These are phyloP conservation scores for Sarocladium strictum DNA, from an alignment of 2,329 filamentous ascomycete genomes.

Conservation along the genomic window DNA sequence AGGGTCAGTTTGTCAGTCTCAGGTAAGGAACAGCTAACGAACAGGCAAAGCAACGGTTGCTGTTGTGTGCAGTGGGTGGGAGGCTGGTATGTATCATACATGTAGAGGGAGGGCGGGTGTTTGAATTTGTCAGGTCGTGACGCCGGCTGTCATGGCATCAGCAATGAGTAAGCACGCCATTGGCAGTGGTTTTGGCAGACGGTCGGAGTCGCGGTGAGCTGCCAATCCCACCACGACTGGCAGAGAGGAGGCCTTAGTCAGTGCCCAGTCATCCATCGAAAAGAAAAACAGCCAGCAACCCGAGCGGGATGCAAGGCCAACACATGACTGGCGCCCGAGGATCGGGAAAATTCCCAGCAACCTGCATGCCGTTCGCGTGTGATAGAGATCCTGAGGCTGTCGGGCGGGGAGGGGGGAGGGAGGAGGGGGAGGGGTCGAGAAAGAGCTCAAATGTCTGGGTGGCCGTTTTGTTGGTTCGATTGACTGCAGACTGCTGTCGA, in stretches of 20 bases:
- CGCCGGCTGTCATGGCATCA: conserved; percentile 1
- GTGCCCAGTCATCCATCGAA: conserved; percentile 2
- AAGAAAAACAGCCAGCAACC: no score
- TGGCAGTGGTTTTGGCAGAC: no score
- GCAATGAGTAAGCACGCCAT: conserved; percentile 1
- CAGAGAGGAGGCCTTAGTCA: neutral
- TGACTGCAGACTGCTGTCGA: no score
- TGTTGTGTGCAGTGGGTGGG: no score
- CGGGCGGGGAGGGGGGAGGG: no score
- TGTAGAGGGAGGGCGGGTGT: no score
- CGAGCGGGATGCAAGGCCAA: neutral
- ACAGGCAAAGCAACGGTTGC: neutral
- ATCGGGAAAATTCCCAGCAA: neutral
- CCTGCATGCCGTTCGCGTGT: no score
- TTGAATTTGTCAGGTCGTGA: neutral
- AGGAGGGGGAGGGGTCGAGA: no score
- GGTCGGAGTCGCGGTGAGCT: no score
- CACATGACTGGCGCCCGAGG: neutral
- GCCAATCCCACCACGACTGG: neutral
- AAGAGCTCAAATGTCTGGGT: no score
- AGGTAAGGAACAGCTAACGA: conserved; percentile 5
- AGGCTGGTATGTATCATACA: no score
- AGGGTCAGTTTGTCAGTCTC: conserved; percentile 6
- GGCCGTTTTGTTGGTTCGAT: no score
- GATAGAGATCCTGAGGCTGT: neutral